A percentile compares a stretch with the other conserved stretches of the same genome.
These are phyloP conservation scores for Cyclotella atomus DNA, from an alignment of 108 stramenopile genomes.

Conservation along the genomic window DNA sequence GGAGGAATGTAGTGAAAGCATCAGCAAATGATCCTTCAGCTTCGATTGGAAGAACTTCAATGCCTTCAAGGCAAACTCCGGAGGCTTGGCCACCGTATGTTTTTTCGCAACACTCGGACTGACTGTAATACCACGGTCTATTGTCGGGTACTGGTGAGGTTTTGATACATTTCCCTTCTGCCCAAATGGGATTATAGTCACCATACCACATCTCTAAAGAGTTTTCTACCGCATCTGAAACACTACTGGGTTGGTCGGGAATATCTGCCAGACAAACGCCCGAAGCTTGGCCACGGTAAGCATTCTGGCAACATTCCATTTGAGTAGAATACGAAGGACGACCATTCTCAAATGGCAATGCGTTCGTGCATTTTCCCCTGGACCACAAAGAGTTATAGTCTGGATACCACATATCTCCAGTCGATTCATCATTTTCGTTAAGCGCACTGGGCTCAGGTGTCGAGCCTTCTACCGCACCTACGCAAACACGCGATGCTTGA, in stretches of 20 bases:
- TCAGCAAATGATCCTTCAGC: slow-evolving; percentile 2
- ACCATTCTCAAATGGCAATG: slow-evolving; percentile 9
- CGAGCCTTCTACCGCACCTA: too few species aligned
- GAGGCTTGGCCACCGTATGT: slow-evolving; percentile 23
- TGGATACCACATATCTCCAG: too few species aligned
- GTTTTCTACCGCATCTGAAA: not conserved
- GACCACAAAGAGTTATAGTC: too few species aligned
- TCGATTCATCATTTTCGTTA: too few species aligned
- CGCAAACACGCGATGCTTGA: too few species aligned
- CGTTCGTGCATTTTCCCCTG: too few species aligned
- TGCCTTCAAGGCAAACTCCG: slow-evolving; percentile 15
- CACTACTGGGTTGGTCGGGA: not conserved
- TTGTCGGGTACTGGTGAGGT: slow-evolving; percentile 12
- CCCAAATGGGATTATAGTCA: slow-evolving; percentile 14
- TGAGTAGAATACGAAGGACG: not conserved
- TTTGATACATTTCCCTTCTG: slow-evolving; percentile 19
- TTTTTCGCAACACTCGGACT: slow-evolving; percentile 22
- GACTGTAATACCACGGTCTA: slow-evolving; percentile 19
- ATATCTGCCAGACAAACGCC: slow-evolving; percentile 1
- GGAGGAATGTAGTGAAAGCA: not conserved
- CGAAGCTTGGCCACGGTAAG: slow-evolving; percentile 2
- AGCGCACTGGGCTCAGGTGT: too few species aligned
- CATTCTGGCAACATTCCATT: slow-evolving; percentile 6
- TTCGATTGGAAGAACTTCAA: not conserved
- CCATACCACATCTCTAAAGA: slow-evolving; percentile 11